Percentiles rank a stretch among this genome's conserved stretches.
phyloP scores from a whole-genome alignment of 108 stramenopile species.

The Conticribra guillardii region DNA sequence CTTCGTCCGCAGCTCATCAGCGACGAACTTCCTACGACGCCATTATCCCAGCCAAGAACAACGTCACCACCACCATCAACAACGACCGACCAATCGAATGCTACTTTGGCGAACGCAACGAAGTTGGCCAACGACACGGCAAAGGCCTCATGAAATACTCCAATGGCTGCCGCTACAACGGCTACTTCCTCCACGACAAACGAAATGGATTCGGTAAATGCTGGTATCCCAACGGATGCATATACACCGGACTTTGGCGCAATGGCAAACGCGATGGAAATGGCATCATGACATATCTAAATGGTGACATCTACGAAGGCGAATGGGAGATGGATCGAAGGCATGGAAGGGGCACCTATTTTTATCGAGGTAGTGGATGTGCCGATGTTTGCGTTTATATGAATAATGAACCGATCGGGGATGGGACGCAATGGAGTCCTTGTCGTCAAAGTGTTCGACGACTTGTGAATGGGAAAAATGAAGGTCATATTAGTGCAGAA shows the following conservation, averaged over 20 bases:
- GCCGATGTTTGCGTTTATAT: slow-evolving; percentile 5
- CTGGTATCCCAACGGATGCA: slow-evolving; percentile 23
- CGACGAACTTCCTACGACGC: no score
- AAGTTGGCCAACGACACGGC: not conserved
- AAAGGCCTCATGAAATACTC: slow-evolving; percentile 11
- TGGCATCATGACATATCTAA: slow-evolving; percentile 16
- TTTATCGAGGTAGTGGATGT: slow-evolving; percentile 2
- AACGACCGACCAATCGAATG: no score
- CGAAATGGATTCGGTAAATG: slow-evolving; percentile 29
- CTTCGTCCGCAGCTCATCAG: no score
- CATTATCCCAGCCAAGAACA: no score
- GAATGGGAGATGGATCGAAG: not conserved
- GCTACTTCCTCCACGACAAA: slow-evolving; percentile 18
- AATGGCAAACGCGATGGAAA: slow-evolving; percentile 16
- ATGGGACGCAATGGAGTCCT: no score
- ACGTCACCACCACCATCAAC: no score
- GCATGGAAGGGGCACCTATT: slow-evolving; percentile 4
- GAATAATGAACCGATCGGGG: not conserved
- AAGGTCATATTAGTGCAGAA: no score
- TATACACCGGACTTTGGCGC: slow-evolving; percentile 21
- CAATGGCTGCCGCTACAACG: slow-evolving; percentile 25
- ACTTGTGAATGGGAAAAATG: no score
- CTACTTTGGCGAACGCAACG: no score
- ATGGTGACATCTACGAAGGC: slow-evolving; percentile 23
- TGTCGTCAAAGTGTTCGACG: no score